Evolutionary conservation across 257 asterid genomes (phyloP).

Genomic region (Solanum pinnatisectum): DNA sequence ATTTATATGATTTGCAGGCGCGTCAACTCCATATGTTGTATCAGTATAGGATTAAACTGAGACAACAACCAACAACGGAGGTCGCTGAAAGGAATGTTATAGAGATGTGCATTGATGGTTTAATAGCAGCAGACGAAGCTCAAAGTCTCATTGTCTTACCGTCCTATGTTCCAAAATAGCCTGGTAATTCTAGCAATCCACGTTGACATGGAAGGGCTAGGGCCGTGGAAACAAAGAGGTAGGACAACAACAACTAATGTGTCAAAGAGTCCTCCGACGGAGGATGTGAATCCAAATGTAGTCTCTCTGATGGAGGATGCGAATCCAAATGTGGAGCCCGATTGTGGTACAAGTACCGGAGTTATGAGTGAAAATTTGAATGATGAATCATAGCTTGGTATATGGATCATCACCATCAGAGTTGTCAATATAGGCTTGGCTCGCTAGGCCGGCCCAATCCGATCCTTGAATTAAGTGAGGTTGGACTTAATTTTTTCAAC

Average conservation of each 20-base stretch:
- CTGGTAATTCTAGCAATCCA: not conserved
- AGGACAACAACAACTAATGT: not conserved
- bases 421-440: too few species aligned
- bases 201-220: not conserved
- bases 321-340: not conserved
- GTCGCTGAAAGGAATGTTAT: not conserved
- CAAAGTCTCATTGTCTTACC: not conserved
- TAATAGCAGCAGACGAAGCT: not conserved
- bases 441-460: too few species aligned
- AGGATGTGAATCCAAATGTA: not conserved
- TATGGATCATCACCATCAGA: too few species aligned
- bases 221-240: not conserved
- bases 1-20: not conserved
- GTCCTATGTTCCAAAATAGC: not conserved
- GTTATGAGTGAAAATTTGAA: not conserved
- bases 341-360: not conserved
- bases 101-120: not conserved
- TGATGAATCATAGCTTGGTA: not conserved
- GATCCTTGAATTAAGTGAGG: too few species aligned
- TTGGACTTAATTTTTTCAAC: too few species aligned
- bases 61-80: not conserved
- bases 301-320: not conserved
- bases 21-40: not conserved
- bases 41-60: not conserved
- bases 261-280: not conserved